Base-by-base conservation (phyloP, 2,329 filamentous ascomycete genomes). In the Penicillium sp. region DNA sequence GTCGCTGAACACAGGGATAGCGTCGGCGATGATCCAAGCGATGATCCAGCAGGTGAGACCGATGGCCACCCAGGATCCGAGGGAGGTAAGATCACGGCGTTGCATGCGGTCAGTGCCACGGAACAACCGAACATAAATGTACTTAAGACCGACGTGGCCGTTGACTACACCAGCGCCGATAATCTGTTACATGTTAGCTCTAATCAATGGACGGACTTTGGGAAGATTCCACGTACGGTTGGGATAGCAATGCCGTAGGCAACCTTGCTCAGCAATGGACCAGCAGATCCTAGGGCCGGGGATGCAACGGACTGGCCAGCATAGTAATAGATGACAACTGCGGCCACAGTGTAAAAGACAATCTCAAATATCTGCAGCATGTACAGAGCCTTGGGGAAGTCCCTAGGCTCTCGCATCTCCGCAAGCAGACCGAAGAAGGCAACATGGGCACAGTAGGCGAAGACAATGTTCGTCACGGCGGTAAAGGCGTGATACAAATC, bases 111-210 rank as follows among this genome's bases (percentile, higher is more conserved):
- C 74, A 7, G 77, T 80, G 51, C 77, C 75, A 18, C 74, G 72
- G 70, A 84, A 86, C 6, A 83, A 60, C 18, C 83, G 77, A 3
- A 79, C 71, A 57, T 84, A 87, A 47, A 86, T 72, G 54, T 84
- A 83, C 61, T 84, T 85, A 24, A 75, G 74, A 3, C 80, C 81
- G 2, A 87, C 79, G 49, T 83, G 79, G 5, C 78, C 82, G 59
- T 85, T 84, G 49, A 87, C 82, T 6, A 86, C 82, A 41, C 84
- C 85, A 0, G 83, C 81, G 40, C 86, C 78, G 34, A 87, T 71
- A 51, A 87, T 87, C 61, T 67, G 28, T 7, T 9, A 44, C 14
- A 22, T 22, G 18, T 36, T 23, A 36, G 32, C 16, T 1, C 11
- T 20, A 8, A 23, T 11, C 2, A 2, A 8, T 11, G 11, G 4